These are phyloP conservation scores for Salvia sclarea DNA, from an alignment of 305 asterid genomes.

Conservation along the genomic window DNA sequence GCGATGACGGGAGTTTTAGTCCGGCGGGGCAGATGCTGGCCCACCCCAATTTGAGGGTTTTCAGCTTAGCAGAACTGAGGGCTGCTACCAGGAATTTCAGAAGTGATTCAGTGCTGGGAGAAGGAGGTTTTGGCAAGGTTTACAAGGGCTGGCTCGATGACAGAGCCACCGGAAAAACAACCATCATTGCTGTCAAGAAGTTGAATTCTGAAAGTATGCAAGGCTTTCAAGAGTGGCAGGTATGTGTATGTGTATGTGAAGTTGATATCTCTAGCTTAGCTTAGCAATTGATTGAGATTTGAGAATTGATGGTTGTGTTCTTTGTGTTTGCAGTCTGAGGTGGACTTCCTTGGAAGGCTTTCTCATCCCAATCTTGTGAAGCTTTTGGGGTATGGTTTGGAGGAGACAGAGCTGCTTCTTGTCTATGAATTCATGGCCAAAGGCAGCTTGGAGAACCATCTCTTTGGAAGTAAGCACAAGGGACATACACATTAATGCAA, in stretches of 20 bases:
- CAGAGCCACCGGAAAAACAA: constrained; percentile 19
- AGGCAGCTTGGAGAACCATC: constrained; percentile 58
- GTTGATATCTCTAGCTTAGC: not conserved
- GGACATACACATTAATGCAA: too few species aligned
- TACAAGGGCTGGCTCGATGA: constrained; percentile 56
- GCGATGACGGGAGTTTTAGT: constrained; percentile 22
- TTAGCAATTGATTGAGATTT: not conserved
- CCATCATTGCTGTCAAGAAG: constrained; percentile 53
- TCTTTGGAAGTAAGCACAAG: constrained; percentile 51
- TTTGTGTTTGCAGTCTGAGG: constrained; percentile 43
- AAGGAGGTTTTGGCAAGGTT: constrained; percentile 64
- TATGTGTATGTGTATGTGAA: not conserved
- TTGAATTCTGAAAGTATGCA: constrained; percentile 49
- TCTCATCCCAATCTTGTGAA: constrained; percentile 54
- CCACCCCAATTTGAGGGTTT: constrained; percentile 46
- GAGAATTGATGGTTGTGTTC: not conserved
- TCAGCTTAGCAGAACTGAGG: constrained; percentile 45
- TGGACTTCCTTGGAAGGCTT: constrained; percentile 50
- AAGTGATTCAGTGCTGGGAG: constrained; percentile 49
- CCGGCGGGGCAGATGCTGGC: constrained; percentile 39
- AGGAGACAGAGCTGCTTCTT: constrained; percentile 45
- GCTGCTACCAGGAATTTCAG: constrained; percentile 49
- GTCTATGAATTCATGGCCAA: constrained; percentile 52
- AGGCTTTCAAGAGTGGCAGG: constrained; percentile 59
- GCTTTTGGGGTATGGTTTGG: constrained; percentile 51